Evolutionary conservation across 345 rosid species (phyloP).

Genomic region (Eutrema heterophyllum): DNA sequence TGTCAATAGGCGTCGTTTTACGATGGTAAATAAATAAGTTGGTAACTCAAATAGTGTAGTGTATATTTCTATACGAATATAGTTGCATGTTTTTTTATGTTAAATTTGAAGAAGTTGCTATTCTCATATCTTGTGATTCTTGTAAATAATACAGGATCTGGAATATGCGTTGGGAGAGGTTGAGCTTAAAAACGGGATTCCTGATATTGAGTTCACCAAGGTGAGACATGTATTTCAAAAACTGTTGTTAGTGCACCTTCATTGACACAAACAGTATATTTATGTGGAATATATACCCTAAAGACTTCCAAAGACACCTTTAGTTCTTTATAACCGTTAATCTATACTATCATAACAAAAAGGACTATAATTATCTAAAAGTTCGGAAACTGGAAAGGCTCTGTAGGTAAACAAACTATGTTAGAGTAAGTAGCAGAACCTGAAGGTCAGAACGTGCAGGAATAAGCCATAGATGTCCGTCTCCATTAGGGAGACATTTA

Average conservation of each 20-base stretch:
- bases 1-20: conserved; percentile 57
- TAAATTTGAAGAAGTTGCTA: background rate
- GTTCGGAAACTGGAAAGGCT: too few relatives aligned
- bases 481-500: too few relatives aligned
- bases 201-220: conserved; percentile 91
- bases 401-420: too few relatives aligned
- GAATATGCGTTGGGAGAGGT: conserved; percentile 83
- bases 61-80: background rate
- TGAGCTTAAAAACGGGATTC: conserved; percentile 73
- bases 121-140: conserved; percentile 11
- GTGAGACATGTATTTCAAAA: conserved; percentile 40
- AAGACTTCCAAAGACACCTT: too few relatives aligned
- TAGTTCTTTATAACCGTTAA: too few relatives aligned
- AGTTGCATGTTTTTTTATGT: background rate
- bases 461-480: too few relatives aligned
- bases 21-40: conserved; percentile 49
- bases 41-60: background rate
- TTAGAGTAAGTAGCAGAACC: too few relatives aligned
- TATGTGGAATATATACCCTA: too few relatives aligned
- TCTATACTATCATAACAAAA: too few relatives aligned
- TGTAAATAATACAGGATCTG: conserved; percentile 60
- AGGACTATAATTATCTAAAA: too few relatives aligned
- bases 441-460: too few relatives aligned
- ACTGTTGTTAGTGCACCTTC: conserved; percentile 9
- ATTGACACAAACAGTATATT: background rate